Base-by-base conservation (phyloP, 345 rosid species). In the Aquilaria malaccensis region DNA sequence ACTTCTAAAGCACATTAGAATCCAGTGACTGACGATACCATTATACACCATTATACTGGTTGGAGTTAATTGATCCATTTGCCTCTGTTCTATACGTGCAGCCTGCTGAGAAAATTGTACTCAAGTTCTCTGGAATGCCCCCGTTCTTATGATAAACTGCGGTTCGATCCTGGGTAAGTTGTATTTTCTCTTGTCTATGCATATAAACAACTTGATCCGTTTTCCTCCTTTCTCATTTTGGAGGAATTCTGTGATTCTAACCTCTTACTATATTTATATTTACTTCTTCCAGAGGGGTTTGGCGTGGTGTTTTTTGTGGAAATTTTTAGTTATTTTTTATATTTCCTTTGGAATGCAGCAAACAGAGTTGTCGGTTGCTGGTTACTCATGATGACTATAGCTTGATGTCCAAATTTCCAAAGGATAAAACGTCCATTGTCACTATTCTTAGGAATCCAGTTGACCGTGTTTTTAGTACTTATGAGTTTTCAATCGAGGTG, bases 311-410 rank as follows among this genome's bases (percentile, higher is more conserved):
- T 37, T 37, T 4, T 9, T 37, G 5, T 37, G 7, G 7, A 37
- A 37, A 37, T 37, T 63, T 22, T 9, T 49, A 14, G 15, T 32
- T 33, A 63, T 55, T 41, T 4, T 66, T 49, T 33, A 33, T 43
- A 56, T 70, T 65, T 47, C 55, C 11, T 62, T 52, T 58, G 59
- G 65, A 59, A 47, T 84, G 74, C 81, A 94, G 99, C 71, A 87
- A 84, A 68, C 60, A 69, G 67, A 80, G 77, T 62, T 94, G 99
- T 78, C 81, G 85, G 68, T 78, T 94, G 78, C 71, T 90, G 79
- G 83, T 75, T 41, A 94, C 96, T 22, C 99, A 94, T 80, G 97
- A 94, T 81, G 99, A 94, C 73, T 94, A 94, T 70, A 94, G 99
- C 83, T 63, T 90, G 80, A 84, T 81, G 77, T 84, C 92, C 63